phyloP scores from a whole-genome alignment of 345 rosid species.

The Gossypium arboreum region DNA sequence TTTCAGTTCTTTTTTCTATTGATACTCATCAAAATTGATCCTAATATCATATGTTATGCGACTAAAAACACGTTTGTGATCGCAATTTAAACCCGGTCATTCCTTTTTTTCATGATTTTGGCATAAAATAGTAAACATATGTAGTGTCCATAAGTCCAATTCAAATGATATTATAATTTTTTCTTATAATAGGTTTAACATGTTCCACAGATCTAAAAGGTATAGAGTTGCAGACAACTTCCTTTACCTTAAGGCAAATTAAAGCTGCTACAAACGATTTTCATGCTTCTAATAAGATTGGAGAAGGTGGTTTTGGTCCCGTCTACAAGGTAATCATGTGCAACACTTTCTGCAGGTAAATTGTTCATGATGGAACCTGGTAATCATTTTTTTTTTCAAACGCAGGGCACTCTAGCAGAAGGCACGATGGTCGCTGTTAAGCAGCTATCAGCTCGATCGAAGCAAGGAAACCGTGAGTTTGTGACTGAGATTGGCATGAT shows the following conservation, averaged over 20 bases:
- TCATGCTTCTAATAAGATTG: constrained; percentile 31
- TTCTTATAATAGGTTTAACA: neutral
- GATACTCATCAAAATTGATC: no score
- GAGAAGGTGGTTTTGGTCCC: constrained; percentile 44
- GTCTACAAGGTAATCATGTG: constrained; percentile 31
- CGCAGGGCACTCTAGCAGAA: neutral
- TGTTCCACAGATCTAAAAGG: constrained; percentile 1
- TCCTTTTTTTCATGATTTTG: neutral
- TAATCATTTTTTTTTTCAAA: neutral
- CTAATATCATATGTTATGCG: no score
- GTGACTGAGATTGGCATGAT: neutral
- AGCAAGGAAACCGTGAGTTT: constrained; percentile 5
- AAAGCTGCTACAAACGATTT: constrained; percentile 33
- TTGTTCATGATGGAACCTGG: no score
- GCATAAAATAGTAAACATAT: neutral
- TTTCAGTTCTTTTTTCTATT: no score
- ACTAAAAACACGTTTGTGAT: no score
- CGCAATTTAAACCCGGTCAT: no score
- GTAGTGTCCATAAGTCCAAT: neutral
- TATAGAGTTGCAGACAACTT: constrained; percentile 1
- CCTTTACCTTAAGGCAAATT: constrained; percentile 29
- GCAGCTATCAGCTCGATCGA: neutral
- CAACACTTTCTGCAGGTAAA: neutral
- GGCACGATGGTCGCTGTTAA: neutral
- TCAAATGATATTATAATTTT: neutral